Conservation (phyloP, 345 rosid genomes). For the Euphorbia tirucalli region DNA sequence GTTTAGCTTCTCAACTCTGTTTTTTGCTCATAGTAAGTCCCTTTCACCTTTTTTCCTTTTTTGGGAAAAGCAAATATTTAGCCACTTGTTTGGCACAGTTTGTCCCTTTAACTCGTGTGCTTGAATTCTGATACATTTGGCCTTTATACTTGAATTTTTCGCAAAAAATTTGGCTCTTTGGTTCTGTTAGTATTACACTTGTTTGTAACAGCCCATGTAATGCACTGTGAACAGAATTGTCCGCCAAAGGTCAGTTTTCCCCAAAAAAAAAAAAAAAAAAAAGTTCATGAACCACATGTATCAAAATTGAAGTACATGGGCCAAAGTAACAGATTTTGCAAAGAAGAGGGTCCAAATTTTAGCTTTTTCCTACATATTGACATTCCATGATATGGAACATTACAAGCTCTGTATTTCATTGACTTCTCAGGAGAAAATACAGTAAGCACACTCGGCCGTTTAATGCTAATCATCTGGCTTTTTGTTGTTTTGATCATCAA, state of each 20-base stretch:
- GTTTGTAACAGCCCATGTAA: too few species aligned
- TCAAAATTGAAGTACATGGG: too few species aligned
- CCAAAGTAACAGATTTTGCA: too few species aligned
- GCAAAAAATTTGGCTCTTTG: too few species aligned
- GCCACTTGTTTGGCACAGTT: not conserved
- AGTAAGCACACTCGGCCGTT: constrained; percentile 75
- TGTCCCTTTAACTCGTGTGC: not conserved
- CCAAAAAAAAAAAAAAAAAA: too few species aligned
- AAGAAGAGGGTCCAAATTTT: too few species aligned
- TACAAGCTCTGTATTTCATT: constrained; percentile 6
- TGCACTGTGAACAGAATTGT: too few species aligned
- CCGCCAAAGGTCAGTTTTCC: too few species aligned
- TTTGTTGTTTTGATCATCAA: constrained; percentile 79
- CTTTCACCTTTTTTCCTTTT: too few species aligned
- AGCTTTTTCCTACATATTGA: not conserved
- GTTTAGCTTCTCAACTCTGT: constrained; percentile 92
- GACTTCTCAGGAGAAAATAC: constrained; percentile 77
- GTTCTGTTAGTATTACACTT: too few species aligned
- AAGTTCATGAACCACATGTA: too few species aligned
- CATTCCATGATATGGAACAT: not conserved
- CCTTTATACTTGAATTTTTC: not conserved
- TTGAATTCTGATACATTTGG: not conserved
- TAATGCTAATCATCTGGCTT: constrained; percentile 81
- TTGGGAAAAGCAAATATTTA: not conserved
- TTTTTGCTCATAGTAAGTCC: constrained; percentile 77